phyloP scores from a whole-genome alignment of 306 rosid species.

The Trifolium fragiferum region DNA sequence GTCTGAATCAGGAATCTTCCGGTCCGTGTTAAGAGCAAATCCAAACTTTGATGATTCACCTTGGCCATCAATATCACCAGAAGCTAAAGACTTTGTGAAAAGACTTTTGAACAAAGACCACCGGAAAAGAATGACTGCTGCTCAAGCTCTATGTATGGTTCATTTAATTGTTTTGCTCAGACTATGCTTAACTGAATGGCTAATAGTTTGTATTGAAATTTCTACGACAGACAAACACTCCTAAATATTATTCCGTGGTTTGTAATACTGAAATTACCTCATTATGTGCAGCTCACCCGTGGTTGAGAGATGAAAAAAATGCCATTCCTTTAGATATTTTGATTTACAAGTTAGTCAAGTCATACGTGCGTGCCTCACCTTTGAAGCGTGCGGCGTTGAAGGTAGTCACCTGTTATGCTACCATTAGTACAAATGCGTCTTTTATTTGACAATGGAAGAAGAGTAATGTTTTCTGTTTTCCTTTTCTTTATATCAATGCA shows the following conservation, averaged over 20 bases:
- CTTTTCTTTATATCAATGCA: conserved; percentile 47
- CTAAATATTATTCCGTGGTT: conserved; percentile 14
- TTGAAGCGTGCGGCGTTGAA: conserved; percentile 84
- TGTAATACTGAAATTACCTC: conserved; percentile 42
- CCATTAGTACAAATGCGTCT: conserved; percentile 31
- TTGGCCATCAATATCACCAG: conserved; percentile 91
- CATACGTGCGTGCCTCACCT: conserved; percentile 77
- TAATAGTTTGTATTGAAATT: conserved; percentile 30
- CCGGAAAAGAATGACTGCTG: conserved; percentile 95
- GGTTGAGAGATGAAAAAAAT: conserved; percentile 76
- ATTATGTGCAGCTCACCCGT: conserved; percentile 85
- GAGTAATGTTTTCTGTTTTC: conserved; percentile 33
- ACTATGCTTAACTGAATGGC: conserved; percentile 15
- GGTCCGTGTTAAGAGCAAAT: conserved; percentile 89
- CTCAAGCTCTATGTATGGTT: conserved; percentile 85
- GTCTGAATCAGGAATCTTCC: conserved; percentile 96
- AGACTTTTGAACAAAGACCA: conserved; percentile 95
- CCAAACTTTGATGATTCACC: conserved; percentile 93
- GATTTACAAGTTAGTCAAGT: conserved; percentile 82
- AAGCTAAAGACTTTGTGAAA: conserved; percentile 92
- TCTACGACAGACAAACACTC: conserved; percentile 5
- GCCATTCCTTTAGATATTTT: conserved; percentile 78
- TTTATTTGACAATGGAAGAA: conserved; percentile 4
- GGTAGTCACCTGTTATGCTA: conserved; percentile 55
- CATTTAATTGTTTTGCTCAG: conserved; percentile 35